A percentile compares a stretch with the other conserved stretches of the same genome.
Conservation (phyloP, 148 eudicot genomes). For the Camellia lanceoleosa region DNA sequence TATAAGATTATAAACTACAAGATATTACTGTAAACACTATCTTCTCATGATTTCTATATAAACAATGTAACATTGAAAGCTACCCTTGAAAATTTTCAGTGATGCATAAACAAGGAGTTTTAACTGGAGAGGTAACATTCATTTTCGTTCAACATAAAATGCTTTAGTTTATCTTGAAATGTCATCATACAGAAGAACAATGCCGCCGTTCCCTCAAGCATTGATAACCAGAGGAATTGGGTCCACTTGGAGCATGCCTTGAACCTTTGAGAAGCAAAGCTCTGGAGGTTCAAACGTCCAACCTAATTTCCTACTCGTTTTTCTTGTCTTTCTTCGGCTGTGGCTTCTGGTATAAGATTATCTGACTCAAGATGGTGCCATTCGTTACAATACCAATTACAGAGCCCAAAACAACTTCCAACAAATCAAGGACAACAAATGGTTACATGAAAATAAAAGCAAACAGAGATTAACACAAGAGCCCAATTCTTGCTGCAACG, state of each 20-base stretch:
- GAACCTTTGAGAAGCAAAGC: neutral
- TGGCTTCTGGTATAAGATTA: slow-evolving; percentile 64
- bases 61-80: no score
- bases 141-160: neutral
- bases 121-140: neutral
- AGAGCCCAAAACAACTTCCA: slow-evolving; percentile 71
- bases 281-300: neutral
- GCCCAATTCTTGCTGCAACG: no score
- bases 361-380: slow-evolving; percentile 76
- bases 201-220: neutral
- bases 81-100: no score
- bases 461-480: neutral
- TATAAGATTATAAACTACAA: no score
- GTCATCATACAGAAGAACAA: neutral
- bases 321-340: slow-evolving; percentile 65
- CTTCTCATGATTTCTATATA: no score
- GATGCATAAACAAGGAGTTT: neutral
- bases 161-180: neutral
- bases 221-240: neutral
- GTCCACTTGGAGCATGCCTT: neutral
- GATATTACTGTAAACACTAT: no score
- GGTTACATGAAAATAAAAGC: neutral
- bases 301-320: slow-evolving; percentile 42
- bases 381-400: slow-evolving; percentile 64
- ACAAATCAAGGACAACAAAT: slow-evolving; percentile 35